Evolutionary conservation across 1,284 basidiomycete species (phyloP), one percentile per base, ranked within the genome.

Genomic region (Ustilago cynodontis): DNA sequence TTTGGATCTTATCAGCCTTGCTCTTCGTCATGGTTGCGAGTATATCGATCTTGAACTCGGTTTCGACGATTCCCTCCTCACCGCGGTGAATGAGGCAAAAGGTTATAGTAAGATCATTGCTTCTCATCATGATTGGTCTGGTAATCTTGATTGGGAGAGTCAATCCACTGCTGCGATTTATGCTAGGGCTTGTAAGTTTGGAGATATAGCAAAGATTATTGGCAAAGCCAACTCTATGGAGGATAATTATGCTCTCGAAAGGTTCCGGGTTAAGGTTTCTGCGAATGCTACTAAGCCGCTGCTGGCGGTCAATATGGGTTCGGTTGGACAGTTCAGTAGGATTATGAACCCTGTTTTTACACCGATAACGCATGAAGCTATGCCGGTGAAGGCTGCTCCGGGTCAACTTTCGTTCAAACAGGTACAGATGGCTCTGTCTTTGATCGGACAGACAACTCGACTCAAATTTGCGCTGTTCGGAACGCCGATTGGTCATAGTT

Each of bases 91-190:
- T 29, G 84, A 88, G 2, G 88, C 87, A 59, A 95, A 94, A 86
- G 92, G 93, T 0, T 85, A 88, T 47, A 92, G 93, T 0, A 89
- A 92, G 80, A 91, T 98, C 81, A 92, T 99, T 67, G 93, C 94
- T 0, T 97, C 94, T 11, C 96, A 92, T 91, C 95, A 98, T 85
- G 95, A 99, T 84, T 94, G 93, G 91, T 91, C 90, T 43, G 95
- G 96, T 2, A 88, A 89, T 22, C 89, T 97, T 88, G 90, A 90
- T 73, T 99, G 96, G 96, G 89, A 91, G 74, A 89, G 91, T 13
- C 86, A 89, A 3, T 86, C 89, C 28, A 91, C 93, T 49, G 89
- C 90, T 78, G 45, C 60, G 53, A 72, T 79, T 67, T 84, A 80
- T 71, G 69, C 65, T 20, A 60, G 61, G 2, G 82, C 74, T 1